phyloP scores from a whole-genome alignment of 2,329 filamentous ascomycete genomes.

The Laburnicola sp. region DNA sequence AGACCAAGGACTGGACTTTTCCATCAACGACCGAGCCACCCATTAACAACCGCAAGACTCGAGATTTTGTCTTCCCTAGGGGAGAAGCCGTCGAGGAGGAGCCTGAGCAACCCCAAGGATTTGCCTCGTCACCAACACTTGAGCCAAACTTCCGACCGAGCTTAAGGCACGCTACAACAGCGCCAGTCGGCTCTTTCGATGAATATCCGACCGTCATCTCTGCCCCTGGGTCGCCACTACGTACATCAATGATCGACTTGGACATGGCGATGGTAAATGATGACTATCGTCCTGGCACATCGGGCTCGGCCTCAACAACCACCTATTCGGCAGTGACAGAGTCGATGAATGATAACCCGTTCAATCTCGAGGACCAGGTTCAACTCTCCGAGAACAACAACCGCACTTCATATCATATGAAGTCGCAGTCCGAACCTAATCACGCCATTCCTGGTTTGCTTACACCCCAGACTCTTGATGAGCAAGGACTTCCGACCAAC shows the following conservation, averaged over 20 bases:
- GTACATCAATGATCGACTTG: conserved; percentile 51
- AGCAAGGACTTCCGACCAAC: conserved; percentile 38
- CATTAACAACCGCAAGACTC: conserved; percentile 36
- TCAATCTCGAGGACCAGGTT: conserved; percentile 54
- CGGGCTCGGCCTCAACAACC: conserved; percentile 43
- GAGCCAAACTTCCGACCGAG: conserved; percentile 44
- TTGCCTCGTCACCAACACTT: conserved; percentile 36
- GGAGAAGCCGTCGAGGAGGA: conserved; percentile 25
- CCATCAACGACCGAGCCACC: conserved; percentile 22
- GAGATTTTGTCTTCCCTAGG: conserved; percentile 42
- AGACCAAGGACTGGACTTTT: conserved; percentile 38
- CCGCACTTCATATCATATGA: conserved; percentile 45
- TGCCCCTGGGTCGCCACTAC: conserved; percentile 39
- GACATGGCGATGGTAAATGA: conserved; percentile 44
- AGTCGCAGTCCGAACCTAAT: conserved; percentile 47
- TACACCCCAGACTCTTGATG: conserved; percentile 42
- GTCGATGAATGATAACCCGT: conserved; percentile 51
- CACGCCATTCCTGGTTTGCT: conserved; percentile 42
- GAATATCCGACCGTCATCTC: conserved; percentile 44
- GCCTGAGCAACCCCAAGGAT: conserved; percentile 17
- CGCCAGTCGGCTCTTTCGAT: conserved; percentile 44
- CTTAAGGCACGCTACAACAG: conserved; percentile 48
- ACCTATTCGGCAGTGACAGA: conserved; percentile 43
- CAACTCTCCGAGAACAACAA: conserved; percentile 44
- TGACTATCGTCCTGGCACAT: conserved; percentile 50